A percentile compares a stretch with the other conserved stretches of the same genome.
Conservation (phyloP, 306 rosid genomes). For the Glycine soja region DNA sequence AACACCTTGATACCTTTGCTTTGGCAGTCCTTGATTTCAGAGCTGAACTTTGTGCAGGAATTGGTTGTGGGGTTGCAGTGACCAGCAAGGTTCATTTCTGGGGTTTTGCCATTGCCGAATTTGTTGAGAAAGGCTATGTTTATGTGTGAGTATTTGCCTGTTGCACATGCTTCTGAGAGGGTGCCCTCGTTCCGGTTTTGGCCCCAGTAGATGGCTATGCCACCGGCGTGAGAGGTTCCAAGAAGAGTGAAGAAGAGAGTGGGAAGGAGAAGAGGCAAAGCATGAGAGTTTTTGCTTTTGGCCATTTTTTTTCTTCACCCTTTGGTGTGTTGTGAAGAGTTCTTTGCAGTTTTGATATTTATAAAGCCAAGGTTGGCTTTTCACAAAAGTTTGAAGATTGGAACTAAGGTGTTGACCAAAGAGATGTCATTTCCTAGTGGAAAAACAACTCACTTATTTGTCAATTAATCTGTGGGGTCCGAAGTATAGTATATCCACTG, state of each 20-base stretch:
- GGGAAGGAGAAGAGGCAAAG: constrained; percentile 19
- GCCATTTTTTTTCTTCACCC: constrained; percentile 6
- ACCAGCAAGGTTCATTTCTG: constrained; percentile 68
- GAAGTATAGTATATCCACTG: no score
- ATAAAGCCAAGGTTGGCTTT: constrained; percentile 19
- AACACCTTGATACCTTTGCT: constrained; percentile 64
- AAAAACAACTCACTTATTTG: neutral
- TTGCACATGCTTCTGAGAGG: constrained; percentile 68
- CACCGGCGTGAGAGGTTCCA: constrained; percentile 46
- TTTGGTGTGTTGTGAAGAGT: neutral
- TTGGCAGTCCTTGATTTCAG: constrained; percentile 62
- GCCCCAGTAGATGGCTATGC: constrained; percentile 82
- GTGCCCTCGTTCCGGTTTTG: constrained; percentile 74
- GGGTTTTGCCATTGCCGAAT: constrained; percentile 61
- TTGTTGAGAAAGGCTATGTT: constrained; percentile 58
- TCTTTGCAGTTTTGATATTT: constrained; percentile 29
- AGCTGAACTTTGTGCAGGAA: constrained; percentile 56
- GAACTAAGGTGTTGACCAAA: constrained; percentile 17
- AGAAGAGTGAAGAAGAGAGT: neutral
- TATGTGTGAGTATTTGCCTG: constrained; percentile 58
- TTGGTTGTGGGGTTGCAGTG: constrained; percentile 67
- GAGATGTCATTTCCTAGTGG: constrained; percentile 22
- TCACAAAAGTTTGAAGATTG: constrained; percentile 33
- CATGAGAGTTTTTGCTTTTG: neutral
- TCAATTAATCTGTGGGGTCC: no score